Evolutionary conservation across 176 grass and related monocot genomes (phyloP).

Genomic region (Calamus simplicifolius): DNA sequence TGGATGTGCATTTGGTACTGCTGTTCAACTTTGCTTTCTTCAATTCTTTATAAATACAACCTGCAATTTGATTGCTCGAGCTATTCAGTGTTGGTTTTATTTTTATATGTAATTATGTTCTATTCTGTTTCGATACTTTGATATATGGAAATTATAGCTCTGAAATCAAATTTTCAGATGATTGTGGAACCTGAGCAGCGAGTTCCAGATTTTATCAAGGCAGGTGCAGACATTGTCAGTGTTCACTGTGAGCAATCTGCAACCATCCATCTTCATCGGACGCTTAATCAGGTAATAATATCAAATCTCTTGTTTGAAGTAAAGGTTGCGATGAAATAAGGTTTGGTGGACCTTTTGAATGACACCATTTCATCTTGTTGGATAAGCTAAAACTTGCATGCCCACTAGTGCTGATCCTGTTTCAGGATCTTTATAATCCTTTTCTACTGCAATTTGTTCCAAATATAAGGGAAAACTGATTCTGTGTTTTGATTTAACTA

Average conservation of each 20-base stretch:
- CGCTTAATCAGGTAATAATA: conserved; percentile 55
- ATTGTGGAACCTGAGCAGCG: conserved; percentile 98
- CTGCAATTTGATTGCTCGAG: too few species aligned
- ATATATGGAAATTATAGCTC: background rate
- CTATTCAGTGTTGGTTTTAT: too few species aligned
- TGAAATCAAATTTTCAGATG: conserved; percentile 53
- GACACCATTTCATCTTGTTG: too few species aligned
- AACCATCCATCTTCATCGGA: conserved; percentile 93
- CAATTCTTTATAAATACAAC: too few species aligned
- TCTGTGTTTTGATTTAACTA: too few species aligned
- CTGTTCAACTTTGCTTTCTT: background rate
- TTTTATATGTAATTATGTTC: too few species aligned
- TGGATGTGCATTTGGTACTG: conserved; percentile 98
- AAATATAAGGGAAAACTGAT: too few species aligned
- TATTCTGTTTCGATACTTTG: too few species aligned
- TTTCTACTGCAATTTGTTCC: too few species aligned
- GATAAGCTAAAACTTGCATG: too few species aligned
- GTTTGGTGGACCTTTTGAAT: background rate
- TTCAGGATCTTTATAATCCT: too few species aligned
- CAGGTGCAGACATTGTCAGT: conserved; percentile 97
- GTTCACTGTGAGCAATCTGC: conserved; percentile 93
- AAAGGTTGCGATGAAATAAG: conserved; percentile 6
- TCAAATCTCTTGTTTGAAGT: background rate
- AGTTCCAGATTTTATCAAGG: conserved; percentile 97
- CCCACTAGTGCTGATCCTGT: too few species aligned